phyloP scores from a whole-genome alignment of 148 eudicot species.

The Camellia japonica region DNA sequence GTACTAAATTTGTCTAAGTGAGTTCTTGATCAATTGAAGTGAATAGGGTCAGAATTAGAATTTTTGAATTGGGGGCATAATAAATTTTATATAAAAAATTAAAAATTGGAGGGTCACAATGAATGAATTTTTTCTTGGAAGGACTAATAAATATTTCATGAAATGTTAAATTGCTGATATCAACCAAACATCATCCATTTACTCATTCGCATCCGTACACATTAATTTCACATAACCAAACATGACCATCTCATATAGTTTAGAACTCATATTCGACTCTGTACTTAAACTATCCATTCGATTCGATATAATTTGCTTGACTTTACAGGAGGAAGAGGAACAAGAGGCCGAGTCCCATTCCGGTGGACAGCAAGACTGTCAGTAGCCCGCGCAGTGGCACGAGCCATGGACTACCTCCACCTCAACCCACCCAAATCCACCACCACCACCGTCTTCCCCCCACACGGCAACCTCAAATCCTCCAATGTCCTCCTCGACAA shows the following conservation, averaged over 20 bases:
- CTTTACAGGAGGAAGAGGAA: slow-evolving; percentile 37
- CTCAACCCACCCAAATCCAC: background rate
- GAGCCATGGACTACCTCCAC: slow-evolving; percentile 41
- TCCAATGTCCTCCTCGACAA: slow-evolving; percentile 42
- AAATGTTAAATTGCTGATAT: too few species aligned
- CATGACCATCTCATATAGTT: background rate
- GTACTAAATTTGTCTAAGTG: too few species aligned
- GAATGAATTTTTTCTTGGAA: too few species aligned
- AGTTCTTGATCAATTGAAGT: too few species aligned
- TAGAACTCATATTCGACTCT: background rate
- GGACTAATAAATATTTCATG: too few species aligned
- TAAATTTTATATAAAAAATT: too few species aligned
- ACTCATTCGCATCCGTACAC: too few species aligned
- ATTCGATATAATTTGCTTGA: background rate
- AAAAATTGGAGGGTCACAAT: too few species aligned
- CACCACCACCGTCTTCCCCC: slow-evolving; percentile 15
- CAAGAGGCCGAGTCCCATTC: slow-evolving; percentile 32
- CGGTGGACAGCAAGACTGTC: slow-evolving; percentile 39
- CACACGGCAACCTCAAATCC: slow-evolving; percentile 46
- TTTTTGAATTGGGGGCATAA: too few species aligned
- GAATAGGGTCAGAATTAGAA: too few species aligned
- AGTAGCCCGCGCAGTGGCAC: slow-evolving; percentile 34
- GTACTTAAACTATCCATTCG: background rate
- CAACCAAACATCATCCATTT: too few species aligned
- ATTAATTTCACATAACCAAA: too few species aligned